phyloP scores from a whole-genome alignment of 73 alveolate genomes.

The Blepharisma japonicum region DNA sequence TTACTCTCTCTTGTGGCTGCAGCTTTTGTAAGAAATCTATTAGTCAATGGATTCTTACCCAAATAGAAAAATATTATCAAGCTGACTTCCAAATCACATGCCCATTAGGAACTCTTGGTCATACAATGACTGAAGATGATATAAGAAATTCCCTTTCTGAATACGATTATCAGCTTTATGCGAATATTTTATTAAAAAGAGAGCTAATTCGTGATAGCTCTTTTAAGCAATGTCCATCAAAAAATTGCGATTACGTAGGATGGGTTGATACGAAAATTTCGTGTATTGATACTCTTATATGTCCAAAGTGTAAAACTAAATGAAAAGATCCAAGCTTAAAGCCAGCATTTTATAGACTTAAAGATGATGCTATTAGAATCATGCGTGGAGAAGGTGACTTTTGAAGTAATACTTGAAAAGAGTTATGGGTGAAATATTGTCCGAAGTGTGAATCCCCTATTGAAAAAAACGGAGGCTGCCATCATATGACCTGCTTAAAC shows the following conservation, averaged over 20 bases:
- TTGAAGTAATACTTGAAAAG: background rate
- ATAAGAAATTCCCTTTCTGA: background rate
- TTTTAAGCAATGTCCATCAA: background rate
- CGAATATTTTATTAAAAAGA: background rate
- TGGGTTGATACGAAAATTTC: background rate
- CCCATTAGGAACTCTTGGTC: background rate
- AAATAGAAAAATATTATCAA: background rate
- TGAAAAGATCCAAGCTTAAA: background rate
- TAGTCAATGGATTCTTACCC: background rate
- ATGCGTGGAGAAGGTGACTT: background rate
- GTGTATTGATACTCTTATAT: background rate
- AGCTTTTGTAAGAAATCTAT: background rate
- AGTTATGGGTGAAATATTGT: conserved; percentile 42
- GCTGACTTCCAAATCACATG: background rate
- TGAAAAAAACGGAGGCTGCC: conserved; percentile 78
- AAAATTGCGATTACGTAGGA: background rate
- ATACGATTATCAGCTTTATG: background rate
- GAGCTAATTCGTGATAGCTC: background rate
- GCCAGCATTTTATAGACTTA: background rate
- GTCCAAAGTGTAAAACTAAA: background rate
- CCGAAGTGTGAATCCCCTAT: conserved; percentile 76
- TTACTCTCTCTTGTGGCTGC: background rate
- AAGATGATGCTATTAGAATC: background rate
- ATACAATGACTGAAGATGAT: background rate
- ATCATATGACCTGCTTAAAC: conserved; percentile 77